Percentiles rank a stretch among this genome's conserved stretches.
phyloP scores from a whole-genome alignment of 805 yeast genomes.

The Scheffersomyces amazonensis region DNA sequence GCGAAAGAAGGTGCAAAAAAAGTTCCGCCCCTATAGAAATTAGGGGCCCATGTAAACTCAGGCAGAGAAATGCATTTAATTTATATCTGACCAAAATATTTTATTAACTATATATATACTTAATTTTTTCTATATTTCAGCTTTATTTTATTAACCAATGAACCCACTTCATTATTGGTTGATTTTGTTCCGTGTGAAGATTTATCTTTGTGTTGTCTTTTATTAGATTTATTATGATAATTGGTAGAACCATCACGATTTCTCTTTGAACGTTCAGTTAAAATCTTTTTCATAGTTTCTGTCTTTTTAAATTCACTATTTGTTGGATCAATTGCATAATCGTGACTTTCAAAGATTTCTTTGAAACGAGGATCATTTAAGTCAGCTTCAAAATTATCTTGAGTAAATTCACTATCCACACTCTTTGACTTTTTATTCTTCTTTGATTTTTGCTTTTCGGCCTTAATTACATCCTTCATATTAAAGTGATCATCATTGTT shows the following conservation, averaged over 20 bases:
- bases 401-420: conserved; percentile 47
- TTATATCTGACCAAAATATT: too few species aligned
- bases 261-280: conserved; percentile 71
- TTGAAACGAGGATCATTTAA: conserved; percentile 82
- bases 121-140: conserved; percentile 26
- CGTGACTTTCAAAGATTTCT: conserved; percentile 86
- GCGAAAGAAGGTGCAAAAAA: not conserved
- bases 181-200: not conserved
- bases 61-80: too few species aligned
- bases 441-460: conserved; percentile 65
- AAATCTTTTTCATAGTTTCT: conserved; percentile 75
- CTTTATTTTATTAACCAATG: conserved; percentile 52
- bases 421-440: conserved; percentile 45
- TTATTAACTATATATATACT: too few species aligned
- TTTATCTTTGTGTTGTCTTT: conserved; percentile 8
- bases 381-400: conserved; percentile 60
- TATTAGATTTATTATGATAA: conserved; percentile 4
- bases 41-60: too few species aligned
- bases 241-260: conserved; percentile 17
- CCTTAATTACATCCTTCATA: conserved; percentile 72
- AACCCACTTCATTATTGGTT: conserved; percentile 11
- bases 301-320: conserved; percentile 89
- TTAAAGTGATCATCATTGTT: conserved; percentile 58
- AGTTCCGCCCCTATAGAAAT: not conserved
- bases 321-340: conserved; percentile 92